Evolutionary conservation across 306 rosid species (phyloP), one percentile per base, ranked within the genome.

Genomic region (Castanopsis chinensis): DNA sequence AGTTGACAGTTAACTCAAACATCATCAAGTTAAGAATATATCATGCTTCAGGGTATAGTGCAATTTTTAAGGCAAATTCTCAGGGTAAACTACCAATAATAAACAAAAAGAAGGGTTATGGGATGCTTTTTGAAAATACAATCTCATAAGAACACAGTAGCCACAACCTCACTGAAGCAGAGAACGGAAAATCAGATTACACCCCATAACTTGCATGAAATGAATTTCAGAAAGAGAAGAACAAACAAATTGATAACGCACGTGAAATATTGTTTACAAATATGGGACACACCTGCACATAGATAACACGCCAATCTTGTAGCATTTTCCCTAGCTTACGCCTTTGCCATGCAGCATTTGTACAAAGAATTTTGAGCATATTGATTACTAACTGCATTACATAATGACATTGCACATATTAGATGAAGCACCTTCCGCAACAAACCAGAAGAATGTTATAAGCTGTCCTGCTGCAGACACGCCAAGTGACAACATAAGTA

Each of bases 291-390:
- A 93, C 99, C 98, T 95, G 99, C 51, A 92, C 83, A 79, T 83
- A 88, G 82, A 85, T 85, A 72, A 92, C 92, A 76, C 97, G 94
- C 99, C 98, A 95, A 85, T 92, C 98, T 83, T 95, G 99, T 79
- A 95, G 83, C 85, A 91, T 90, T 86, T 92, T 95, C 76, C 99
- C 99, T 25, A 95, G 93, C 90, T 95, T 95, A 84, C 99, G 99
- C 82, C 99, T 90, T 86, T 95, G 97, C 99, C 99, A 92, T 57
- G 99, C 91, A 75, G 94, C 82, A 90, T 92, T 95, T 80, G 99
- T 89, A 83, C 99, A 95, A 35, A 93, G 87, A 81, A 91, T 85
- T 84, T 90, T 95, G 74, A 95, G 94, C 85, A 90, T 87, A 86
- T 88, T 89, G 63, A 88, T 79, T 59, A 92, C 91, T 79, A 90